Evolutionary conservation across 2,329 filamentous ascomycete genomes (phyloP).

Genomic region (Neurospora sp.): DNA sequence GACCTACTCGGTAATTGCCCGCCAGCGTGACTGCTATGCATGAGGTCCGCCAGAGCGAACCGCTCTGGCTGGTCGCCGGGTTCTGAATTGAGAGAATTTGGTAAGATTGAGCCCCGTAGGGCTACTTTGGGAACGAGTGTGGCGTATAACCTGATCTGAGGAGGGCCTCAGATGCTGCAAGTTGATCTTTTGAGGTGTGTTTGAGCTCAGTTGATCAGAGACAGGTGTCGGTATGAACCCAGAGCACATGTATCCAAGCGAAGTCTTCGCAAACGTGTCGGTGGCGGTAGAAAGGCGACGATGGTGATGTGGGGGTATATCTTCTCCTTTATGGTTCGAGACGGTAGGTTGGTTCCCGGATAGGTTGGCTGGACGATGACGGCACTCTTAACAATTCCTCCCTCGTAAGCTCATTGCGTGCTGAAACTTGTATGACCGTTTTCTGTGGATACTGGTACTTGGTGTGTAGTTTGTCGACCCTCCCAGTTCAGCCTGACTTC

Average conservation of each 20-base stretch:
- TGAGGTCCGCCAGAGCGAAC: constrained; percentile 68
- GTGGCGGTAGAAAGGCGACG: constrained; percentile 15
- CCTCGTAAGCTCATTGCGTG: constrained; percentile 13
- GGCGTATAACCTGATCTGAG: constrained; percentile 15
- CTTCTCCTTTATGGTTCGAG: neutral
- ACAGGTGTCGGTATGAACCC: constrained; percentile 22
- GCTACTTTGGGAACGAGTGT: constrained; percentile 30
- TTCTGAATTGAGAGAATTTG: constrained; percentile 51
- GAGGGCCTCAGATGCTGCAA: constrained; percentile 21
- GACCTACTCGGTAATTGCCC: constrained; percentile 61
- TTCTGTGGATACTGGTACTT: neutral
- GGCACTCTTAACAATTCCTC: constrained; percentile 9
- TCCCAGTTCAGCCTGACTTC: neutral
- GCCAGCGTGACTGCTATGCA: constrained; percentile 63
- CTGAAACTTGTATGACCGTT: constrained; percentile 5
- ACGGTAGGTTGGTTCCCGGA: constrained; percentile 9
- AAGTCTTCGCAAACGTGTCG: constrained; percentile 8
- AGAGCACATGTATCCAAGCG: constrained; percentile 26
- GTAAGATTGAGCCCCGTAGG: constrained; percentile 42
- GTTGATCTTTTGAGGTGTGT: constrained; percentile 19
- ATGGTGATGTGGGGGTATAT: constrained; percentile 7
- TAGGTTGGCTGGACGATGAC: constrained; percentile 9
- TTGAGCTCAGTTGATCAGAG: constrained; percentile 19
- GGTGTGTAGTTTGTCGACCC: neutral
- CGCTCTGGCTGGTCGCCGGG: constrained; percentile 63